A percentile compares a stretch with the other conserved stretches of the same genome.
Evolutionary conservation across 2,329 filamentous ascomycete genomes (phyloP).

Genomic region (Pseudogymnoascus sp.): DNA sequence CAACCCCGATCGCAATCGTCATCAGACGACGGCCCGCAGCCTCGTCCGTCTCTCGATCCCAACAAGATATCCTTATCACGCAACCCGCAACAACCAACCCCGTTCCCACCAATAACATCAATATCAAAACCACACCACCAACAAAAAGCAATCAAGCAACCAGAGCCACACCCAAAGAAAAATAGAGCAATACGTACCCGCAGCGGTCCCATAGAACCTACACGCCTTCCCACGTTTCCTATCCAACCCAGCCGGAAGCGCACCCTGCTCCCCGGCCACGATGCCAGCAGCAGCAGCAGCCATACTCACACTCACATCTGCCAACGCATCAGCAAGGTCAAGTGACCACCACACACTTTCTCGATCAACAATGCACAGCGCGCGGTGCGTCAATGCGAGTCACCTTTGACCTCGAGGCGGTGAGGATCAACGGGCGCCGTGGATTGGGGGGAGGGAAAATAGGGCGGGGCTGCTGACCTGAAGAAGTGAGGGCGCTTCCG

Average conservation of each 20-base stretch:
- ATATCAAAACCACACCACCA: background rate
- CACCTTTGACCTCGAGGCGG: background rate
- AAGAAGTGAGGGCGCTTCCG: conserved; percentile 6
- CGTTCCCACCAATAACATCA: background rate
- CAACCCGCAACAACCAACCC: background rate
- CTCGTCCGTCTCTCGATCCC: background rate
- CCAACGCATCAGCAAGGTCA: background rate
- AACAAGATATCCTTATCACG: background rate
- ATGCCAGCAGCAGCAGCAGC: background rate
- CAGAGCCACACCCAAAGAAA: background rate
- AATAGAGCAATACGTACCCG: background rate
- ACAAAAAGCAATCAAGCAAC: background rate
- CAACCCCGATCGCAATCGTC: conserved; percentile 5
- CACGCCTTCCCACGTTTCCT: background rate
- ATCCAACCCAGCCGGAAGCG: background rate
- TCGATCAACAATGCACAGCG: background rate
- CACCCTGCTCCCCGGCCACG: background rate
- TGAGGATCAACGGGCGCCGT: background rate
- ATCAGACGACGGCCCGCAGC: background rate
- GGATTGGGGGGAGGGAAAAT: background rate
- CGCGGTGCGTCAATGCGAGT: background rate
- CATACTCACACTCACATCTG: conserved; percentile 1
- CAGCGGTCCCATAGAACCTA: conserved; percentile 3
- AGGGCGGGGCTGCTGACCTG: conserved; percentile 7
- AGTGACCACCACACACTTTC: background rate